Evolutionary conservation across 192 early-diverging fungal genomes (phyloP).

Genomic region (Piromyces finnis): DNA sequence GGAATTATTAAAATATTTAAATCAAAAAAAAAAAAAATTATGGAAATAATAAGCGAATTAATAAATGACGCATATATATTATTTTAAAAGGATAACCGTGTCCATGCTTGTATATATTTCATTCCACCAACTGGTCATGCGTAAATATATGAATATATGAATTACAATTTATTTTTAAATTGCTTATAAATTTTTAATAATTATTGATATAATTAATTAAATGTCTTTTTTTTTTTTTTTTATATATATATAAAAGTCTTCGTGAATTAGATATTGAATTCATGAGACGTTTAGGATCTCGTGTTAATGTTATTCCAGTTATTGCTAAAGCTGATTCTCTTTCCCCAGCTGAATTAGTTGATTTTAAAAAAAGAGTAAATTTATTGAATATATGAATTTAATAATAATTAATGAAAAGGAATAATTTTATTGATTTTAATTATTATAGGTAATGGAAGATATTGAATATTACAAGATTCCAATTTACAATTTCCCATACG

Average conservation of each 20-base stretch:
- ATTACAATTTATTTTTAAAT: too few species aligned
- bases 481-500: constrained; percentile 93
- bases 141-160: constrained; percentile 10
- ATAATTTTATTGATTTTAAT: too few species aligned
- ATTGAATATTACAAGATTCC: constrained; percentile 88
- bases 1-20: too few species aligned
- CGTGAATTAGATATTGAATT: constrained; percentile 76
- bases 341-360: constrained; percentile 61
- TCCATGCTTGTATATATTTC: constrained; percentile 95
- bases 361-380: constrained; percentile 72
- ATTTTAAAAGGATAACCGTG: constrained; percentile 55
- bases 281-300: constrained; percentile 73
- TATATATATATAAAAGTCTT: constrained; percentile 27
- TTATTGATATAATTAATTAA: not conserved
- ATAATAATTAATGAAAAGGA: too few species aligned
- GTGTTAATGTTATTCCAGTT: constrained; percentile 93
- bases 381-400: not conserved
- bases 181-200: too few species aligned
- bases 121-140: constrained; percentile 92
- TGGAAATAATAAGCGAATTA: not conserved
- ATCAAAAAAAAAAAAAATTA: too few species aligned
- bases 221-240: not conserved
- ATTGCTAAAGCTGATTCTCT: constrained; percentile 86
- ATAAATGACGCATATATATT: constrained; percentile 8
- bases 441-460: constrained; percentile 71